Percentiles rank a stretch among this genome's conserved stretches.
These are phyloP conservation scores for Diutina sp. DNA, from an alignment of 1,139 yeast genomes.

Conservation along the genomic window DNA sequence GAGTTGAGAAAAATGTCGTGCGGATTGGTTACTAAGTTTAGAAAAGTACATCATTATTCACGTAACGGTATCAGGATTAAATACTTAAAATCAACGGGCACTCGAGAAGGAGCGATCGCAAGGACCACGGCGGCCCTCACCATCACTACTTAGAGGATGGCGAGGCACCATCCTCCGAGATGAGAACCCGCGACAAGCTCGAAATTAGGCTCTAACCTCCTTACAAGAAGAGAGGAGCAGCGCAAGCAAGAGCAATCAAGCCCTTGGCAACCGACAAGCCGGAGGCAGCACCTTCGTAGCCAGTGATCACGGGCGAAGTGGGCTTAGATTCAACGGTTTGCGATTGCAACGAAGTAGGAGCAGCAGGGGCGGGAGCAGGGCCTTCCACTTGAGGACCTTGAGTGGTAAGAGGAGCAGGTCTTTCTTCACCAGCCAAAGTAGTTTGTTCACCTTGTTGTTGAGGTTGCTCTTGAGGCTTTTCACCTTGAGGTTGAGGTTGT, in stretches of 20 bases:
- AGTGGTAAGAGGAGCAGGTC: neutral
- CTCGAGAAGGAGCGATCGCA: neutral
- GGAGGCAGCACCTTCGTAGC: neutral
- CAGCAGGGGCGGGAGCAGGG: neutral
- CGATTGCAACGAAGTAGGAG: neutral
- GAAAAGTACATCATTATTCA: neutral
- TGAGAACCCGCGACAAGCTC: neutral
- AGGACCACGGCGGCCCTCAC: neutral
- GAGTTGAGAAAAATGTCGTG: neutral
- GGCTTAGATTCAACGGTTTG: neutral
- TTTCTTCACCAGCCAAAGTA: neutral
- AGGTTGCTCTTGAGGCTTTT: neutral
- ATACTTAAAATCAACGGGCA: neutral
- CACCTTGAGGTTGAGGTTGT: too few species aligned
- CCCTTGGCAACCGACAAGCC: neutral
- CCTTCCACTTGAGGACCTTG: neutral
- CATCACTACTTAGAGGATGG: neutral
- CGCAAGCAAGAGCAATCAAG: neutral
- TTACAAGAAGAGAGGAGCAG: slow-evolving; percentile 1
- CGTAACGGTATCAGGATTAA: neutral
- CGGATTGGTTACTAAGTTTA: neutral
- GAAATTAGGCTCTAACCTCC: neutral
- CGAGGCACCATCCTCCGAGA: neutral
- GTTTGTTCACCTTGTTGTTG: neutral
- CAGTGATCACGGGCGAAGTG: neutral